phyloP scores from a whole-genome alignment of 2,329 filamentous ascomycete species.

The Penicillium psychrosexuale region DNA sequence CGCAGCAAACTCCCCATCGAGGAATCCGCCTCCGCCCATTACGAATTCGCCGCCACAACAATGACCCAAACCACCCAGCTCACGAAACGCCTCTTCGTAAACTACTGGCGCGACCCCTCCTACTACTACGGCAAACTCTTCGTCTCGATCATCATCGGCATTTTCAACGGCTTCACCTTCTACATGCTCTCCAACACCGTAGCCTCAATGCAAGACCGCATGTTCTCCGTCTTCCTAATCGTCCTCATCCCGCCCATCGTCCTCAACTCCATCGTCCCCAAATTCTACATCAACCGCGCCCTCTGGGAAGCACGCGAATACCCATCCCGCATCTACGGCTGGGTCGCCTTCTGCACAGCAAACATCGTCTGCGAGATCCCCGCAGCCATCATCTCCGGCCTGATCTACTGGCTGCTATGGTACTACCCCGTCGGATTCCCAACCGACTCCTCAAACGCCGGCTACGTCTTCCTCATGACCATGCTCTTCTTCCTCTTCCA shows the following conservation, averaged over 20 bases:
- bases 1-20: slow-evolving; percentile 51
- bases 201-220: slow-evolving; percentile 69
- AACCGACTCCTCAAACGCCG: slow-evolving; percentile 60
- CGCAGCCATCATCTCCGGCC: slow-evolving; percentile 59
- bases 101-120: slow-evolving; percentile 73
- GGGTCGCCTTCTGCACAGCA: slow-evolving; percentile 71
- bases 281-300: slow-evolving; percentile 69
- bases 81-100: slow-evolving; percentile 66
- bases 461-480: slow-evolving; percentile 76
- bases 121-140: slow-evolving; percentile 78
- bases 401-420: slow-evolving; percentile 72
- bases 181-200: slow-evolving; percentile 64
- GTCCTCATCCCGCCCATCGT: slow-evolving; percentile 66
- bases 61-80: slow-evolving; percentile 62
- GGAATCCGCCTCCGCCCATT: slow-evolving; percentile 36
- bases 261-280: slow-evolving; percentile 71
- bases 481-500: slow-evolving; percentile 75
- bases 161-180: slow-evolving; percentile 80
- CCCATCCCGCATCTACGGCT: slow-evolving; percentile 72
- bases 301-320: slow-evolving; percentile 73
- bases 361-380: slow-evolving; percentile 72
- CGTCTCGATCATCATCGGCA: slow-evolving; percentile 65
- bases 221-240: slow-evolving; percentile 70
- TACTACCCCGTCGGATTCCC: slow-evolving; percentile 74
- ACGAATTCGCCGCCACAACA: slow-evolving; percentile 66